Percentiles rank a stretch among this genome's conserved stretches.
Conservation (phyloP, 306 rosid species). For the Begonia loranthoides region DNA sequence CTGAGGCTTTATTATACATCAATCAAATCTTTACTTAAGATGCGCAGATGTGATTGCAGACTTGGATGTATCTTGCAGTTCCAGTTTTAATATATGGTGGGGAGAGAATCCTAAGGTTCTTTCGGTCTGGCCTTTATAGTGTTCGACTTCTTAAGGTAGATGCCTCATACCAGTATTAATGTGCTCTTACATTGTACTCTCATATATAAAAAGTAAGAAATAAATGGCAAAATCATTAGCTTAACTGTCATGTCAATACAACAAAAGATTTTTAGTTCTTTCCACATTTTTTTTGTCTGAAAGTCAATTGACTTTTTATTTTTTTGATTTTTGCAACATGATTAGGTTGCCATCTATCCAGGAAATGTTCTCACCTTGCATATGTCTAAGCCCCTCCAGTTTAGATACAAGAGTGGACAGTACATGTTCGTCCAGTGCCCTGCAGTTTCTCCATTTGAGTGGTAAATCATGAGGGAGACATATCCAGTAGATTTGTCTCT, state of each 20-base stretch:
- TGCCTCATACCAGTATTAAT: neutral
- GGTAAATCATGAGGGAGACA: constrained; percentile 30
- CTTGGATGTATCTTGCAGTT: constrained; percentile 91
- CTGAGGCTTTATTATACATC: too few relatives aligned
- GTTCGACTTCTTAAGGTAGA: constrained; percentile 81
- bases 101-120: constrained; percentile 80
- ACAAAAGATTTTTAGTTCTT: too few relatives aligned
- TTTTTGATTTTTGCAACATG: neutral
- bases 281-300: too few relatives aligned
- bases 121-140: constrained; percentile 72
- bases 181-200: too few relatives aligned
- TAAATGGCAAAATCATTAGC: neutral
- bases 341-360: constrained; percentile 89
- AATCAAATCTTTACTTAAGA: too few relatives aligned
- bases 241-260: too few relatives aligned
- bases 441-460: constrained; percentile 94
- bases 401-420: constrained; percentile 89
- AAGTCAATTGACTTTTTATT: neutral
- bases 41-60: constrained; percentile 31
- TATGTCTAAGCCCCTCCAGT: constrained; percentile 94
- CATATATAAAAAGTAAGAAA: neutral
- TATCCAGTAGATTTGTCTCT: neutral
- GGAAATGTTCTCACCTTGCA: constrained; percentile 93
- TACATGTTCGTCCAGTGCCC: constrained; percentile 99
- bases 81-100: constrained; percentile 86